Base-by-base conservation (phyloP, 139 green algal species). In the Edaphochlamys debaryana region DNA sequence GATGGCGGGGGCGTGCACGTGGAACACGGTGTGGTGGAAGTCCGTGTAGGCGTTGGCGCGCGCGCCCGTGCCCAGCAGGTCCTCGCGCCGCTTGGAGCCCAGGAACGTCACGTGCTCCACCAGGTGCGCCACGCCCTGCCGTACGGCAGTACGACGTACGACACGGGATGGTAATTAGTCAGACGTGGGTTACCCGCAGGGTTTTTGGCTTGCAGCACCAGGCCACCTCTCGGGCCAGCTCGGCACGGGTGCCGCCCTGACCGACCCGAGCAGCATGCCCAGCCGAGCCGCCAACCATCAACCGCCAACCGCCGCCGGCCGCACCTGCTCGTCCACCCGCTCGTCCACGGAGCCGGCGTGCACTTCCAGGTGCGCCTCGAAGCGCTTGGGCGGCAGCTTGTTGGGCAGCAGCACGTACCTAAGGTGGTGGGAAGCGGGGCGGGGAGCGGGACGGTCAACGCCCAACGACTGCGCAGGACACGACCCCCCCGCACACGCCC, bases 1-100 rank as follows among this genome's bases (percentile, higher is more conserved):
- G 48, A 68, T 69, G 27, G 96, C 85, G 2, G 97, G 97, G 29
- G 96, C 87, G 85, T 99, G 97, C 67, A 99, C 94, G 86, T 99
- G 97, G 91, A 99, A 99, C 30, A 99, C 97, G n/a, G 97, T 99
- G 94, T 99, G 97, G 91, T 99, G 97, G 87, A 99, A 99, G 92
- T 99, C 97, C 32, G 97, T 99, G 94, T 99, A 99, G 0, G 97
- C 97, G 85, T 99, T 99, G 69, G 94, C 96, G 40, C 97, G 91
- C 0, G 95, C 93, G 29, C 84, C 93, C 22, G 94, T 98, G 58
- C 97, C 97, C 66, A 99, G 88, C 83, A 99, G 92, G 8, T 83
- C 87, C 87, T 99, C 97, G 22, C 97, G 91, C 88, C 95, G 95
- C 78, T 94, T 94, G 78, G 84, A 95, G 75, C 97, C 97, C 52